Evolutionary conservation across 1,139 yeast genomes (phyloP).

Genomic region (Hansenula anomala): DNA sequence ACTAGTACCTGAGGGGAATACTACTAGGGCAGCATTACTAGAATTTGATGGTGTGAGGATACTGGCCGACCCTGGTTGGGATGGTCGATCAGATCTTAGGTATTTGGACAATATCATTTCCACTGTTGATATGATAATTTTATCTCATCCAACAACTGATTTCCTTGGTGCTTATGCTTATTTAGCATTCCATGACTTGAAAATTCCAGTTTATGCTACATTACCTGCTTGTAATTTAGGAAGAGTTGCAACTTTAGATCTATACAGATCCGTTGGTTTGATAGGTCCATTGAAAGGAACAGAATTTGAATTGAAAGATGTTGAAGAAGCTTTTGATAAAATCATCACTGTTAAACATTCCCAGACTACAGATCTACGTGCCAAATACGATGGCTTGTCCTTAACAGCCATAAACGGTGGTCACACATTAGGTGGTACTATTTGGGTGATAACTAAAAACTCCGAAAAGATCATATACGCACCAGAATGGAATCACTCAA

Average conservation of each 20-base stretch:
- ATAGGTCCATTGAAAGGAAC: constrained; percentile 69
- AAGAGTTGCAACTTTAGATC: constrained; percentile 76
- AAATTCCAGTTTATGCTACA: constrained; percentile 80
- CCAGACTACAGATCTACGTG: constrained; percentile 60
- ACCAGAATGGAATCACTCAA: constrained; percentile 93
- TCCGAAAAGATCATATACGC: constrained; percentile 82
- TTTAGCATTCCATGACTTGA: constrained; percentile 63
- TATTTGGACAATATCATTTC: constrained; percentile 42
- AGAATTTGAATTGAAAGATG: constrained; percentile 62
- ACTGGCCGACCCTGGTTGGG: constrained; percentile 74
- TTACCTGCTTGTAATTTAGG: constrained; percentile 87
- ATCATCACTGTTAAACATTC: constrained; percentile 69
- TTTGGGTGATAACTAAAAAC: constrained; percentile 71
- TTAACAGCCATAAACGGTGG: constrained; percentile 91
- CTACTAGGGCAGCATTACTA: constrained; percentile 28
- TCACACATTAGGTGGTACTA: constrained; percentile 82
- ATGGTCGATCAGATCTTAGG: constrained; percentile 41
- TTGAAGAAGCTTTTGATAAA: constrained; percentile 75
- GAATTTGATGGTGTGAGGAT: constrained; percentile 41
- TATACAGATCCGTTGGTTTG: constrained; percentile 66
- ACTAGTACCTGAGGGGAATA: constrained; percentile 14
- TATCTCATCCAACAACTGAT: constrained; percentile 83
- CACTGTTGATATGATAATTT: constrained; percentile 59
- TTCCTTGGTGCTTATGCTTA: constrained; percentile 79
- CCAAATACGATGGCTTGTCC: constrained; percentile 55